Conservation (phyloP, 257 asterid species). For the Salvia hispanica region DNA sequence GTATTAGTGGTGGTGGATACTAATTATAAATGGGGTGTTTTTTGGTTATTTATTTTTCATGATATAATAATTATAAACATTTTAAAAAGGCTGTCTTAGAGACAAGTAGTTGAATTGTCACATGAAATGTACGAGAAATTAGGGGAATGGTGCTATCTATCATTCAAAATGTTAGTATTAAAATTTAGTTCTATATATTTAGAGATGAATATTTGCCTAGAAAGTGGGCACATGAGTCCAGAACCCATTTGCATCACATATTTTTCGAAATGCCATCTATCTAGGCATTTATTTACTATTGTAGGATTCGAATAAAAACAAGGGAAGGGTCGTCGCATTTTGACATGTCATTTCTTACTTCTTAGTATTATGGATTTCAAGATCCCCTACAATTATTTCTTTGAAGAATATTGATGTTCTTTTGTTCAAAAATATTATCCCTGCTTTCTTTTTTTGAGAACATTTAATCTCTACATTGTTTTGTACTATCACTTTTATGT, state of each 20-base stretch:
- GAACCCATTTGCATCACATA: constrained; percentile 7
- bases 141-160: constrained; percentile 19
- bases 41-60: neutral
- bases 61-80: neutral
- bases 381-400: neutral
- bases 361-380: neutral
- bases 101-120: constrained; percentile 30
- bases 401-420: neutral
- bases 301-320: constrained; percentile 16
- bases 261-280: constrained; percentile 5
- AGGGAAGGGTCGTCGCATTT: neutral
- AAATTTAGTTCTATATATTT: neutral
- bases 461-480: too few species aligned
- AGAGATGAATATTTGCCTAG: constrained; percentile 11
- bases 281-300: constrained; percentile 21
- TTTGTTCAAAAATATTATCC: neutral
- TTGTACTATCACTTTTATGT: neutral
- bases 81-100: neutral
- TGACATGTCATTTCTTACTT: neutral
- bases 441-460: neutral
- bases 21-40: neutral
- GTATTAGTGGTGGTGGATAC: constrained; percentile 1
- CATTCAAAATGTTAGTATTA: neutral
- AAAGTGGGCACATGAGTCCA: constrained; percentile 33
- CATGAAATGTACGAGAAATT: constrained; percentile 32